Conservation (phyloP, 1,139 yeast genomes). For the Suhomyces maxii region DNA sequence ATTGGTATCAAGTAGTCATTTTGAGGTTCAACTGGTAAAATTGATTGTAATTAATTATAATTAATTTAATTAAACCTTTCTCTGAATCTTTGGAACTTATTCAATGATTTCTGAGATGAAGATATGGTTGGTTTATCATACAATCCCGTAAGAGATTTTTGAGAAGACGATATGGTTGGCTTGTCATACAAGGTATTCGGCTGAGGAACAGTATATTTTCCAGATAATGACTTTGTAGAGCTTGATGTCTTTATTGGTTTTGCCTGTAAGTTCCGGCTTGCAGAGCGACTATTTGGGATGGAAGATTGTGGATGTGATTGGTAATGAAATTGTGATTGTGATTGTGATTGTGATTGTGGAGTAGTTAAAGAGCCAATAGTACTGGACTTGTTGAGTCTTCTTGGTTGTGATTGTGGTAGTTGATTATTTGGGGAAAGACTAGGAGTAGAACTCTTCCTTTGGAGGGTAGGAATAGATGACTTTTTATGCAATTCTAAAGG, state of each 20-base stretch:
- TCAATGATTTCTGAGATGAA: slow-evolving; percentile 41
- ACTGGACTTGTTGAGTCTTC: slow-evolving; percentile 1
- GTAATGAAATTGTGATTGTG: background rate
- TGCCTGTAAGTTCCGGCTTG: background rate
- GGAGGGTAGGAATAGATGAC: slow-evolving; percentile 18
- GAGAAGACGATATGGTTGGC: slow-evolving; percentile 50
- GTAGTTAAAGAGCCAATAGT: background rate
- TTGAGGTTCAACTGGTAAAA: too few relatives aligned
- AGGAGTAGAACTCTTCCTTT: slow-evolving; percentile 14
- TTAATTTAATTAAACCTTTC: slow-evolving; percentile 23
- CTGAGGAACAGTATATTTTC: slow-evolving; percentile 19
- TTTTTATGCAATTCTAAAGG: slow-evolving; percentile 15
- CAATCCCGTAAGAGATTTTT: slow-evolving; percentile 27
- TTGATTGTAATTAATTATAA: too few relatives aligned
- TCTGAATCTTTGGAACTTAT: slow-evolving; percentile 32
- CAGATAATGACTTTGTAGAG: slow-evolving; percentile 9
- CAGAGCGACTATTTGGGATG: slow-evolving; percentile 2
- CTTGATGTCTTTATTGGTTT: slow-evolving; percentile 4
- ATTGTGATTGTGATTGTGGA: background rate
- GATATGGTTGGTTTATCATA: slow-evolving; percentile 48
- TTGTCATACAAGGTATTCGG: slow-evolving; percentile 33
- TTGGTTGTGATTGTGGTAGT: background rate
- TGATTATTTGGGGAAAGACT: slow-evolving; percentile 2
- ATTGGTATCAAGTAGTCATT: too few relatives aligned
- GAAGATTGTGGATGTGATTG: background rate